Evolutionary conservation across 1,284 basidiomycete genomes (phyloP).

Genomic region (Pseudozyma thailandica): DNA sequence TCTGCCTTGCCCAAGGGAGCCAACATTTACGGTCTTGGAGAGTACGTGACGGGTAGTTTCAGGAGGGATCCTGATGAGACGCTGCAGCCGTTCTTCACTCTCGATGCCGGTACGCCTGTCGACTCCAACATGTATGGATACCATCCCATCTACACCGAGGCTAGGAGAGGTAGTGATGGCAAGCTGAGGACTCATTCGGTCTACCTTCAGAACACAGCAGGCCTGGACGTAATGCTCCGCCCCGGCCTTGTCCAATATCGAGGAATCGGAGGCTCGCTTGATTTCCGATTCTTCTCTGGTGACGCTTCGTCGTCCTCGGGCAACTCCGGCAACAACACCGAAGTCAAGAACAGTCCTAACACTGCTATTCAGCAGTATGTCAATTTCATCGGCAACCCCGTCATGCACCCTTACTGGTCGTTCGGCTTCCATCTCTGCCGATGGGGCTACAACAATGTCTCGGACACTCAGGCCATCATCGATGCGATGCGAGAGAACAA

Average conservation of each 20-base stretch:
- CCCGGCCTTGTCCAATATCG: constrained; percentile 50
- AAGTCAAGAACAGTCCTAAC: constrained; percentile 34
- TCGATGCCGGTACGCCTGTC: constrained; percentile 70
- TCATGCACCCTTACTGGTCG: constrained; percentile 50
- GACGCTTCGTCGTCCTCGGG: constrained; percentile 13
- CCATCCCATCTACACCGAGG: constrained; percentile 77
- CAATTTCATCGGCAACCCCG: constrained; percentile 48
- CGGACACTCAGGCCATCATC: constrained; percentile 38
- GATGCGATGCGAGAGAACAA: constrained; percentile 40
- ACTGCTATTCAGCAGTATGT: constrained; percentile 56
- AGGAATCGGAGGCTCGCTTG: constrained; percentile 57
- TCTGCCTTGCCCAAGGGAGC: constrained; percentile 69
- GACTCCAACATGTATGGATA: constrained; percentile 74
- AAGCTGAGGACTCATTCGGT: constrained; percentile 45
- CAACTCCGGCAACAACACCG: background rate
- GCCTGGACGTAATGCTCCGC: constrained; percentile 55
- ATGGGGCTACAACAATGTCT: constrained; percentile 55
- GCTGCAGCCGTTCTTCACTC: constrained; percentile 76
- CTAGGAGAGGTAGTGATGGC: constrained; percentile 72
- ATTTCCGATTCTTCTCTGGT: constrained; percentile 55
- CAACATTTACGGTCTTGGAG: constrained; percentile 82
- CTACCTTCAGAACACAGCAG: constrained; percentile 44
- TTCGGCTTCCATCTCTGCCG: constrained; percentile 59
- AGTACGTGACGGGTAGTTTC: constrained; percentile 75
- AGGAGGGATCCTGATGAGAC: constrained; percentile 75